Evolutionary conservation across 345 rosid species (phyloP).

Genomic region (Citrus cavaleriei): DNA sequence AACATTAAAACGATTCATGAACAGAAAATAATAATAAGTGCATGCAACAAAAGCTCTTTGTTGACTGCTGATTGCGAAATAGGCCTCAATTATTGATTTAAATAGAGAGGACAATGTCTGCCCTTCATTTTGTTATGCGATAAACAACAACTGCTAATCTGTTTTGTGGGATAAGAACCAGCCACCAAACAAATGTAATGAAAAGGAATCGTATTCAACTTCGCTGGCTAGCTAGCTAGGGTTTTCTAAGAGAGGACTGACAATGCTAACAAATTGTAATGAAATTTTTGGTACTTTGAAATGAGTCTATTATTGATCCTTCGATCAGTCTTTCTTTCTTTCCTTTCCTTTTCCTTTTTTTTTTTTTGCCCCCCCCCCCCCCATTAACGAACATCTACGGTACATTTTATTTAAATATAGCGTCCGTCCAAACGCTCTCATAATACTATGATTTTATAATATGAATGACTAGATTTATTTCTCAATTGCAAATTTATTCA

Average conservation of each 20-base stretch:
- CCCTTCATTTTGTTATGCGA: background rate
- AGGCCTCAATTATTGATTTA: background rate
- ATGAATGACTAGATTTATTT: too few relatives aligned
- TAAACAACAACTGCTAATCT: background rate
- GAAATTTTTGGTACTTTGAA: background rate
- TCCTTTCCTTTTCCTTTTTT: too few relatives aligned
- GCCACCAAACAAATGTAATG: background rate
- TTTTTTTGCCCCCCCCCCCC: too few relatives aligned
- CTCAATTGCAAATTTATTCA: too few relatives aligned
- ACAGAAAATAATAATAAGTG: background rate
- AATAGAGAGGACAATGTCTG: background rate
- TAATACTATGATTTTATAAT: too few relatives aligned
- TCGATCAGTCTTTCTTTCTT: too few relatives aligned
- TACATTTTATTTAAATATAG: too few relatives aligned
- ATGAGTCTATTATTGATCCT: background rate
- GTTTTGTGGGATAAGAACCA: background rate
- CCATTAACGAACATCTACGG: too few relatives aligned
- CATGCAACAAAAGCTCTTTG: background rate
- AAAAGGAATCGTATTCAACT: background rate
- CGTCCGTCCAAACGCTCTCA: too few relatives aligned
- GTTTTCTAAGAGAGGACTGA: background rate
- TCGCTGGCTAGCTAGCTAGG: background rate
- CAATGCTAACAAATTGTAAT: background rate
- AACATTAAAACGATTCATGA: background rate
- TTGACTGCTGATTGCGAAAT: background rate